Evolutionary conservation across 352 stramenopile species (phyloP), one percentile per base, ranked within the genome.

Genomic region (Pythium biforme): DNA sequence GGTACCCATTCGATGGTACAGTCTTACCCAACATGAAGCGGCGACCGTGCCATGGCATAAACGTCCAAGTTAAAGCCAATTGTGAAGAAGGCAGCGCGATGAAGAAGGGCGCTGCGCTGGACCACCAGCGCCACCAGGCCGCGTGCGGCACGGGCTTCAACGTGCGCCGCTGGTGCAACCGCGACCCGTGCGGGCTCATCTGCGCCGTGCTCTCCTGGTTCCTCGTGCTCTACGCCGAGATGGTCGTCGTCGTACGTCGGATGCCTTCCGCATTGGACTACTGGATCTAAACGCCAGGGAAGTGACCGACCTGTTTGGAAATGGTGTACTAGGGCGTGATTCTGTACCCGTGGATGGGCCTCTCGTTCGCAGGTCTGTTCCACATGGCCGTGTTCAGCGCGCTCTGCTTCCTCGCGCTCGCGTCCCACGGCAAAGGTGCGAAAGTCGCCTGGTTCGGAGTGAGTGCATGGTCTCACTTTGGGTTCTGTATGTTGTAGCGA

Each of bases 391-490:
- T 68, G 19, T 93, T 96, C 72, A 86, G 77, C 27, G 40, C 60
- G 6, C 43, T 96, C 17, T 85, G 76, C 70, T 93, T 95, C 64
- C 59, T 99, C 59, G 96, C 96, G 2, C 74, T 98, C 7, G 75
- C 89, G 25, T 89, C 88, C 4, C 97, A 99, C 70, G 92, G 97
- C 68, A 97, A 97, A 94, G 86, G 88, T 95, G 17, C n/a, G n/a
- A n/a, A n/a, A n/a, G n/a, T n/a, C n/a, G n/a, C n/a, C n/a, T n/a
- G n/a, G n/a, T n/a, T n/a, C n/a, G n/a, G n/a, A n/a, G n/a, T n/a
- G n/a, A n/a, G n/a, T n/a, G n/a, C n/a, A n/a, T n/a, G 3, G 40
- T 34, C 39, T 43, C 37, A 37, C 31, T 10, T 37, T 37, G 29
- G 10, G 72, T 10, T 43, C 12, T 48, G 27, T 22, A 25, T 22